Evolutionary conservation across 2,329 filamentous ascomycete species (phyloP).

Genomic region (Zasmidium citrigriseum): DNA sequence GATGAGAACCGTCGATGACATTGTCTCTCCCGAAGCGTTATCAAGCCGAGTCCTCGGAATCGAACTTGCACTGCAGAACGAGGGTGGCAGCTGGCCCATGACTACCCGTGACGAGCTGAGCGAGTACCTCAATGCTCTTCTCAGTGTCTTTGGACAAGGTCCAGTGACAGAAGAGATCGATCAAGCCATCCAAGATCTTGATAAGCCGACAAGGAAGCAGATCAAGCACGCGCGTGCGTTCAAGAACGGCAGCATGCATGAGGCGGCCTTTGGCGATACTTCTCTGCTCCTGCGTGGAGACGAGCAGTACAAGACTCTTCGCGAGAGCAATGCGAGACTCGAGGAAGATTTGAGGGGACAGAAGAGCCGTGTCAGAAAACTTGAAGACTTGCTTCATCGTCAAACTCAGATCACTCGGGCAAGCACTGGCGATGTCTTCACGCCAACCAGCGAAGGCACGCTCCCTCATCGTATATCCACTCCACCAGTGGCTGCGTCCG

Average conservation of each 20-base stretch:
- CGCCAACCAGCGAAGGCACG: conserved; percentile 27
- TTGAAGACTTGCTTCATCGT: conserved; percentile 90
- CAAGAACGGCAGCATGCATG: conserved; percentile 93
- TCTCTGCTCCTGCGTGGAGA: conserved; percentile 84
- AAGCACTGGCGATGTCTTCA: conserved; percentile 38
- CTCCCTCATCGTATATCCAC: conserved; percentile 24
- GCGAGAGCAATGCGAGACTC: conserved; percentile 58
- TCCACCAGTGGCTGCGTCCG: conserved; percentile 20
- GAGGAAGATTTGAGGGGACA: conserved; percentile 73
- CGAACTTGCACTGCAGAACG: conserved; percentile 80
- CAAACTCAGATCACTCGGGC: conserved; percentile 61
- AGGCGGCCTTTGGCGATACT: conserved; percentile 82
- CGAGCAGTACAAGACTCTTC: conserved; percentile 66
- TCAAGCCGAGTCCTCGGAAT: conserved; percentile 71
- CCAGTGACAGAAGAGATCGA: conserved; percentile 69
- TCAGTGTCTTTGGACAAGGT: conserved; percentile 65
- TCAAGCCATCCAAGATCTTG: conserved; percentile 76
- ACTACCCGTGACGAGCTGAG: conserved; percentile 75
- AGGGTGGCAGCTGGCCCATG: conserved; percentile 78
- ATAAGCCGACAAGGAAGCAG: conserved; percentile 81
- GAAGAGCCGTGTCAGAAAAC: conserved; percentile 85
- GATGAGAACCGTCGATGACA: conserved; percentile 80
- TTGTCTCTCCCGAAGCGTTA: conserved; percentile 65
- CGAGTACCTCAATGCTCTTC: conserved; percentile 68
- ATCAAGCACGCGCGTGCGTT: conserved; percentile 87